Evolutionary conservation across 2,329 filamentous ascomycete species (phyloP).

Genomic region (Aureobasidium namibiae): DNA sequence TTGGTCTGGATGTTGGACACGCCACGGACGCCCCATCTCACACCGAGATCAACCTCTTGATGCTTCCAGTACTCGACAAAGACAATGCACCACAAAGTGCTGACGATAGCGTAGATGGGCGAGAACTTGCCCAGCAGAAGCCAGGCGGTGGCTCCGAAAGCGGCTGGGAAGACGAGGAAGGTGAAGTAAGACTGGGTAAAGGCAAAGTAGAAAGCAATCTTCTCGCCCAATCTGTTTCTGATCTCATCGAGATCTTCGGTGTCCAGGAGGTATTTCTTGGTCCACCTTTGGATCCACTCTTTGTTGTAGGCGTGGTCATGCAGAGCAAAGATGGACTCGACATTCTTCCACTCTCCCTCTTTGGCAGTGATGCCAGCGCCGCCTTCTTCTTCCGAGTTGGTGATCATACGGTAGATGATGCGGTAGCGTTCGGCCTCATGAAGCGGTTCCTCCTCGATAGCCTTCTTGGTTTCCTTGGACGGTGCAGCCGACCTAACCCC

Average conservation of each 20-base stretch:
- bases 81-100: constrained; percentile 76
- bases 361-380: constrained; percentile 44
- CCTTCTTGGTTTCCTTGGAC: constrained; percentile 59
- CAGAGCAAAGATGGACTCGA: constrained; percentile 42
- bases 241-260: constrained; percentile 44
- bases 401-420: constrained; percentile 71
- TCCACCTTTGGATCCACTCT: constrained; percentile 46
- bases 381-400: constrained; percentile 38
- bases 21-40: constrained; percentile 81
- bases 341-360: constrained; percentile 42
- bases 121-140: constrained; percentile 79
- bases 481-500: constrained; percentile 74
- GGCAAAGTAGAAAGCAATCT: constrained; percentile 89
- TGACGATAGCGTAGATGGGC: constrained; percentile 66
- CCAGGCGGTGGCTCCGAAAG: constrained; percentile 69
- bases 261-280: constrained; percentile 37
- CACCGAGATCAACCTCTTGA: constrained; percentile 75
- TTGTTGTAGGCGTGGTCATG: constrained; percentile 46
- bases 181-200: constrained; percentile 87
- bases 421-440: constrained; percentile 83
- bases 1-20: constrained; percentile 75
- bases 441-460: constrained; percentile 65
- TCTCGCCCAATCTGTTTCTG: constrained; percentile 42
- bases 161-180: constrained; percentile 75
- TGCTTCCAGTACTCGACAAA: constrained; percentile 97